Conservation (phyloP, 148 eudicot species). For the Polygonum maritimum region DNA sequence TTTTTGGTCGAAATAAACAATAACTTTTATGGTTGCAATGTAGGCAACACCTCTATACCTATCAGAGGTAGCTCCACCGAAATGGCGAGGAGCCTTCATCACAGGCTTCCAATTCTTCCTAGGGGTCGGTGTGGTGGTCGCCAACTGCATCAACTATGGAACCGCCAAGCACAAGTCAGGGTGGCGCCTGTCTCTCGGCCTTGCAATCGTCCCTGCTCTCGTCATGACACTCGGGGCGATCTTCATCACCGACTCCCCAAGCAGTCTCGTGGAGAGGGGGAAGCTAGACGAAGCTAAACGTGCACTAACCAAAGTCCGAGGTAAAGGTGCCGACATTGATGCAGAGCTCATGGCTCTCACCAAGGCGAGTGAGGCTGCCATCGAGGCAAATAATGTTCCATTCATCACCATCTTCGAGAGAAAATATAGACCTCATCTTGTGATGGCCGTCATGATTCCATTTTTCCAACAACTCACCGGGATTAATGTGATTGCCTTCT, state of each 20-base stretch:
- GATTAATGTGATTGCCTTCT: slow-evolving; percentile 38
- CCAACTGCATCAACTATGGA: slow-evolving; percentile 29
- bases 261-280: slow-evolving; percentile 33
- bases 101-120: slow-evolving; percentile 40
- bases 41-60: slow-evolving; percentile 37
- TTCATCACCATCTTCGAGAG: slow-evolving; percentile 24
- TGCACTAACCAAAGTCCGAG: slow-evolving; percentile 26
- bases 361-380: slow-evolving; percentile 20
- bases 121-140: slow-evolving; percentile 25
- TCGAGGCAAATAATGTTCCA: slow-evolving; percentile 14
- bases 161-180: slow-evolving; percentile 19
- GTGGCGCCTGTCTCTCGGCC: slow-evolving; percentile 38
- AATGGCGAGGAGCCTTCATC: slow-evolving; percentile 39
- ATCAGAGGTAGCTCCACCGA: slow-evolving; percentile 43
- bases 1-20: too few relatives aligned
- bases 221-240: slow-evolving; percentile 32
- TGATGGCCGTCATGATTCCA: slow-evolving; percentile 25
- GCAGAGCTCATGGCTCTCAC: slow-evolving; percentile 30
- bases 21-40: not conserved
- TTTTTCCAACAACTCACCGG: slow-evolving; percentile 51
- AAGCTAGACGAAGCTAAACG: slow-evolving; percentile 22
- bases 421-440: slow-evolving; percentile 37
- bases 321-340: slow-evolving; percentile 18
- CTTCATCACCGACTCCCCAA: slow-evolving; percentile 37
- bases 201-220: slow-evolving; percentile 30